Percentiles rank a stretch among this genome's conserved stretches.
Evolutionary conservation across 2,329 filamentous ascomycete species (phyloP).

Genomic region (Ascochyta lentis): DNA sequence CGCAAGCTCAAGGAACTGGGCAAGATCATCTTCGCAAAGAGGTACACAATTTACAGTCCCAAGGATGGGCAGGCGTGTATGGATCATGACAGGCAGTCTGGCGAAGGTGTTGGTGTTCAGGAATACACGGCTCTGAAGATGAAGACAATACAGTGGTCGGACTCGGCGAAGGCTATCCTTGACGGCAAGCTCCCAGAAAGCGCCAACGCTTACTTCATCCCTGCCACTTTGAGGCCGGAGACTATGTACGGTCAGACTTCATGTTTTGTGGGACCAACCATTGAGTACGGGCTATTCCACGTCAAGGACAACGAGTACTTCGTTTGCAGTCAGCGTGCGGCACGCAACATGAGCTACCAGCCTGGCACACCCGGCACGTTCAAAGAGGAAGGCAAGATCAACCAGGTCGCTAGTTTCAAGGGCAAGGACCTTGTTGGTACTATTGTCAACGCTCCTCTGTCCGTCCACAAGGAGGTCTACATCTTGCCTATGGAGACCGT

Average conservation of each 20-base stretch:
- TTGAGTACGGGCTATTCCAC: constrained; percentile 89
- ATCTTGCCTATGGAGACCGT: constrained; percentile 96
- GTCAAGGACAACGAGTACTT: constrained; percentile 73
- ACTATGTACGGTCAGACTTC: constrained; percentile 99
- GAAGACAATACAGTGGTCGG: constrained; percentile 87
- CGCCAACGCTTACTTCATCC: constrained; percentile 85
- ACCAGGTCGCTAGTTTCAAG: constrained; percentile 75
- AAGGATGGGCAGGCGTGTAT: constrained; percentile 89
- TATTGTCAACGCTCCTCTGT: constrained; percentile 88
- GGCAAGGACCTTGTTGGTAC: constrained; percentile 87
- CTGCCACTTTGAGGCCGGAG: constrained; percentile 91
- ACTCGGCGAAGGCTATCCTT: constrained; percentile 73
- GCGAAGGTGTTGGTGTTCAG: constrained; percentile 83
- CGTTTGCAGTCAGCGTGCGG: constrained; percentile 80
- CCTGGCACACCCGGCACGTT: constrained; percentile 74
- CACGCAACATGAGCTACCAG: constrained; percentile 97
- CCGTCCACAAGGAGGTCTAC: constrained; percentile 77
- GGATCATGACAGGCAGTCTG: constrained; percentile 83
- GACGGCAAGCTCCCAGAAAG: constrained; percentile 79
- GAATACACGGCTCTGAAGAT: constrained; percentile 94
- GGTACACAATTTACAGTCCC: constrained; percentile 88
- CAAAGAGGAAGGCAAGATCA: constrained; percentile 74
- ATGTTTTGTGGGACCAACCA: constrained; percentile 91
- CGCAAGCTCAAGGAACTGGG: constrained; percentile 84
- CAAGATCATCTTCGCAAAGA: constrained; percentile 92